A percentile compares a stretch with the other conserved stretches of the same genome.
phyloP scores from a whole-genome alignment of 768 basidiomycete genomes.

The Hebeloma cylindrosporum region DNA sequence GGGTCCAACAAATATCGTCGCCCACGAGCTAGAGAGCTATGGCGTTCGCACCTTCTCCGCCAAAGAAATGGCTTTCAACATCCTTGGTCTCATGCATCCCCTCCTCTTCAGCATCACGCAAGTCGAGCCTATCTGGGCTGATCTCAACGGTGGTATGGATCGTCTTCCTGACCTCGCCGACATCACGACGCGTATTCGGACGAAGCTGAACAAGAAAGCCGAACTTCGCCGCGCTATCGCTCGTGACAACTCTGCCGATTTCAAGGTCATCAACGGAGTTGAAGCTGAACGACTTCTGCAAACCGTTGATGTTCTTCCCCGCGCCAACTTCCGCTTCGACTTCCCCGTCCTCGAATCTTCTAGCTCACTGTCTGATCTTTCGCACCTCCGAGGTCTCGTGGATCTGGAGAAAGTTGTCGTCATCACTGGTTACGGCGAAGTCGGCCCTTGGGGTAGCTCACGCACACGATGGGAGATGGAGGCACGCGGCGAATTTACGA shows the following conservation, averaged over 20 bases:
- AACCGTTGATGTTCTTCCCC: conserved; percentile 89
- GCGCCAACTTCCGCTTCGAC: conserved; percentile 96
- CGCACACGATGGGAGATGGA: conserved; percentile 99
- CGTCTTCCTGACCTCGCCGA: conserved; percentile 93
- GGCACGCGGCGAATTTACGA: conserved; percentile 93
- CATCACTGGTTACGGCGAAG: conserved; percentile 95
- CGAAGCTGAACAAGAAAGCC: conserved; percentile 77
- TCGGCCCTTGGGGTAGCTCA: conserved; percentile 97
- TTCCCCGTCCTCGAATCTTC: conserved; percentile 83
- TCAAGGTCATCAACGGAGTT: conserved; percentile 84
- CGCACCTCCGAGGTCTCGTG: conserved; percentile 81
- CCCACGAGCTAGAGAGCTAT: conserved; percentile 87
- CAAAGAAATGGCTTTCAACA: conserved; percentile 99
- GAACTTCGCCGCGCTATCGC: conserved; percentile 92
- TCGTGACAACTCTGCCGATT: conserved; percentile 94
- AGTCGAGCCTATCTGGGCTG: conserved; percentile 99
- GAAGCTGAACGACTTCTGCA: conserved; percentile 93
- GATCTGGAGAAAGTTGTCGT: conserved; percentile 97
- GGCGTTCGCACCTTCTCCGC: conserved; percentile 98
- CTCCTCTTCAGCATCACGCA: conserved; percentile 99
- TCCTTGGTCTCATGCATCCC: conserved; percentile 98
- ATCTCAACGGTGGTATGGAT: conserved; percentile 98
- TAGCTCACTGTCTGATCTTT: conserved; percentile 71
- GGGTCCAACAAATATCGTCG: conserved; percentile 92
- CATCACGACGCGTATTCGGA: conserved; percentile 84